Percentiles rank a stretch among this genome's conserved stretches.
These are phyloP conservation scores for Acrodontium crateriforme DNA, from an alignment of 2,329 filamentous ascomycete genomes.

Conservation along the genomic window DNA sequence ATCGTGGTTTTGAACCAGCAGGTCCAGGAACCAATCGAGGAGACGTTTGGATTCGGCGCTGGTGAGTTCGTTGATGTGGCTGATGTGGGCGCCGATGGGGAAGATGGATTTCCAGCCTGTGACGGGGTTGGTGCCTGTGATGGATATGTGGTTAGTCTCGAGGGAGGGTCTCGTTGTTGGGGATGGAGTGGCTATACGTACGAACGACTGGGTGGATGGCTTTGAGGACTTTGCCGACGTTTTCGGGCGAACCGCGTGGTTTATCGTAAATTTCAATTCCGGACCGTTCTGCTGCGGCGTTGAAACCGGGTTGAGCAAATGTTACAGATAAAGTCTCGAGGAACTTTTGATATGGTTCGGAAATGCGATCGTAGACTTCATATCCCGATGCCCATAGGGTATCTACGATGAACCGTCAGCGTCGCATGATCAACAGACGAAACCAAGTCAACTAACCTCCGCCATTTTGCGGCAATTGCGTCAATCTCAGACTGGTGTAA, in stretches of 20 bases:
- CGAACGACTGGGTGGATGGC: conserved; percentile 18
- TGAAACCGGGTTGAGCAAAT: conserved; percentile 19
- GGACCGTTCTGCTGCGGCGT: conserved; percentile 11
- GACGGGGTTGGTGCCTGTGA: conserved; percentile 45
- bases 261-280: conserved; percentile 11
- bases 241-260: conserved; percentile 13
- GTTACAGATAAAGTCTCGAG: conserved; percentile 46
- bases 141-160: no score
- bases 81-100: conserved; percentile 44
- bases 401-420: conserved; percentile 19
- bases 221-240: conserved; percentile 9
- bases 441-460: conserved; percentile 9
- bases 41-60: conserved; percentile 13
- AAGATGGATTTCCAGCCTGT: conserved; percentile 50
- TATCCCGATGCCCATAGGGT: conserved; percentile 57
- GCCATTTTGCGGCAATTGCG: conserved; percentile 42
- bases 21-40: conserved; percentile 12
- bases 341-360: conserved; percentile 41
- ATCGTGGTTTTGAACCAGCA: conserved; percentile 37
- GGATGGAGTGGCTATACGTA: neutral
- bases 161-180: no score
- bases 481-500: conserved; percentile 46
- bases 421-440: no score
- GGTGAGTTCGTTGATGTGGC: conserved; percentile 39
- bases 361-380: conserved; percentile 52